Evolutionary conservation across 2,329 filamentous ascomycete species (phyloP), one percentile per base, ranked within the genome.

Genomic region (Botrytis medusae): DNA sequence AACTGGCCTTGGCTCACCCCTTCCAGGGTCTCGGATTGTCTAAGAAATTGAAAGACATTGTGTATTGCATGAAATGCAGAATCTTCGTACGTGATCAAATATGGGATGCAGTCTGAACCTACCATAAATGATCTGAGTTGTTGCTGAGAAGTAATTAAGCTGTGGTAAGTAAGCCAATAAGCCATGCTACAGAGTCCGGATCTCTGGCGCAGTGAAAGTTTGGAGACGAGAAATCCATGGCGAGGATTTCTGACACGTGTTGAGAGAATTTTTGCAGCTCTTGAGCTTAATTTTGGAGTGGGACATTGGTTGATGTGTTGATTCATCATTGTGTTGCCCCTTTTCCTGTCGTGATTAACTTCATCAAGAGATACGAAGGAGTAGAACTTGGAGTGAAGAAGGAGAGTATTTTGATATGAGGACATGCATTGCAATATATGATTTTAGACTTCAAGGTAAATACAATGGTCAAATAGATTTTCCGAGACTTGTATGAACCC

Each of bases 191-290:
- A 57, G 34, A 67, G 60, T 65, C 61, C 69, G 59, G 29, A 32
- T 25, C 42, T 32, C n/a, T 48, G 59, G 44, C 59, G 46, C 32
- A n/a, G 60, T 67, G 34, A 67, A 72, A 72, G 69, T 72, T 46
- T 72, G 69, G 69, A 72, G 59, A 72, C 69, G 69, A 72, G n/a
- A 32, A 44, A 20, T 72, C 46, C 48, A 65, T 34, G 20, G 48
- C 20, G 37, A 42, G n/a, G 37, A 64, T 72, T 40, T 34, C 25
- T 37, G 69, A 72, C 69, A 72, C 69, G 69, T 72, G 69, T 67
- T 72, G 37, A 57, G 20, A 14, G 37, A 44, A 67, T 29, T 64
- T 63, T 54, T 72, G 46, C 69, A 67, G 60, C 37, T 64, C n/a
- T 42, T 22, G 42, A 25, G 22, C 34, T 64, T 51, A n/a, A 42